Evolutionary conservation across 371 early-diverging fungal species (phyloP), one percentile per base, ranked within the genome.

Genomic region (Mortierella sp.): DNA sequence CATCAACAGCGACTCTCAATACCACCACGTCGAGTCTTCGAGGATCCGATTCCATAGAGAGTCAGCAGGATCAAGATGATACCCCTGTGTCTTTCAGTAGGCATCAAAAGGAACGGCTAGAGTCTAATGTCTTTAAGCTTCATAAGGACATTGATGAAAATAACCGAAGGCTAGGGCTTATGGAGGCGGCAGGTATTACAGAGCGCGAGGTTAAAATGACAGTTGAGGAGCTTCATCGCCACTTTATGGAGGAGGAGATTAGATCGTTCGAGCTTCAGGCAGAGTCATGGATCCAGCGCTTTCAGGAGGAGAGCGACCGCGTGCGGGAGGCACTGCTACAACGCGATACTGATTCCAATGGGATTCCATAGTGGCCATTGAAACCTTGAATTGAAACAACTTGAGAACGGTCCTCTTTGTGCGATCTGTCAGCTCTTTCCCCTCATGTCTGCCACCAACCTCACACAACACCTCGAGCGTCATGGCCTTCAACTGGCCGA

Each of bases 201-300:
- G 67, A 61, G 54, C 24, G 51, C 12, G 58, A 76, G 19, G 51
- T 76, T n/a, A 53, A 45, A 27, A 70, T 76, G 78, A 66, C 78
- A 0, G 78, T 76, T 12, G 78, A 76, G 30, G 78, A 76, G 42
- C 70, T 66, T 41, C 78, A 76, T 42, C 63, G 63, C 8, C 62
- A 53, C 5, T 58, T 52, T 28, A 31, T 65, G 24, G 67, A 66
- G 1, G 65, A 69, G 27, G 58, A 69, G 41, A 57, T 76, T 16
- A 39, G 41, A n/a, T 49, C 48, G 27, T 57, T 76, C 16, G 78
- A 76, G 64, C 42, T 70, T 12, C 48, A 48, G 16, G 69, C 64
- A 3, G 78, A 70, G 48, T 54, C 70, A 12, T 65, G 61, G 62
- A 48, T 76, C 45, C 70, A 66, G 49, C 58, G 58, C 21, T 76